Evolutionary conservation across 1,284 basidiomycete genomes (phyloP).

Genomic region (Marasmius tenuissimus): DNA sequence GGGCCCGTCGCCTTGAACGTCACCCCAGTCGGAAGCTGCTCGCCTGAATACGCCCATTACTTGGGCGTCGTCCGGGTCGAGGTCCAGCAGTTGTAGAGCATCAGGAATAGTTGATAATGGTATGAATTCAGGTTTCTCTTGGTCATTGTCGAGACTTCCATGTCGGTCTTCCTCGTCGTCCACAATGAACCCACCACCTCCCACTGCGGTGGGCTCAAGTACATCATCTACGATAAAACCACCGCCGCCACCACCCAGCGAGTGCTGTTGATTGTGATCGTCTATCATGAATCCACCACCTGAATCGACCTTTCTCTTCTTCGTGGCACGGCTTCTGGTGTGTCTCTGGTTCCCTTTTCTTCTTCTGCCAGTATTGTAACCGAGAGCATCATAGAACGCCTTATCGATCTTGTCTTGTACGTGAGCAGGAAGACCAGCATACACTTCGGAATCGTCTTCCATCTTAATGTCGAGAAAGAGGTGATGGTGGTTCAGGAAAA

Average conservation of each 20-base stretch:
- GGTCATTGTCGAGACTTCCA: not conserved
- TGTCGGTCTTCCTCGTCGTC: not conserved
- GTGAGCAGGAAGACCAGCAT: not conserved
- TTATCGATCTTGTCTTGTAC: not conserved
- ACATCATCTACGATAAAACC: slow-evolving; percentile 4
- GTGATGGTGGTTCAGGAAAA: too few species aligned
- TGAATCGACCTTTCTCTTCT: not conserved
- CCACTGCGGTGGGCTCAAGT: not conserved
- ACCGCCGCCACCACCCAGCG: not conserved
- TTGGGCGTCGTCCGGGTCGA: slow-evolving; percentile 67
- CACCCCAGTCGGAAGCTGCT: slow-evolving; percentile 67
- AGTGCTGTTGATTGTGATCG: not conserved
- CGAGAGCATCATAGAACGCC: not conserved
- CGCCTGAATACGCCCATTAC: slow-evolving; percentile 68
- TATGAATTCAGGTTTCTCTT: slow-evolving; percentile 32
- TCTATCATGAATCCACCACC: slow-evolving; percentile 6
- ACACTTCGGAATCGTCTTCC: not conserved
- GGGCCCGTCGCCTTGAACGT: slow-evolving; percentile 18
- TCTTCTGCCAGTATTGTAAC: not conserved
- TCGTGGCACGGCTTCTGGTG: not conserved
- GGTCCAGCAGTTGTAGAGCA: slow-evolving; percentile 63
- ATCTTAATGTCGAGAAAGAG: not conserved
- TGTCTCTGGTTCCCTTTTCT: not conserved
- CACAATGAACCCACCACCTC: slow-evolving; percentile 7
- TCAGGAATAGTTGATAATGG: slow-evolving; percentile 56